Evolutionary conservation across 495 filamentous ascomycete genomes (phyloP).

Genomic region (Terfezia boudieri): DNA sequence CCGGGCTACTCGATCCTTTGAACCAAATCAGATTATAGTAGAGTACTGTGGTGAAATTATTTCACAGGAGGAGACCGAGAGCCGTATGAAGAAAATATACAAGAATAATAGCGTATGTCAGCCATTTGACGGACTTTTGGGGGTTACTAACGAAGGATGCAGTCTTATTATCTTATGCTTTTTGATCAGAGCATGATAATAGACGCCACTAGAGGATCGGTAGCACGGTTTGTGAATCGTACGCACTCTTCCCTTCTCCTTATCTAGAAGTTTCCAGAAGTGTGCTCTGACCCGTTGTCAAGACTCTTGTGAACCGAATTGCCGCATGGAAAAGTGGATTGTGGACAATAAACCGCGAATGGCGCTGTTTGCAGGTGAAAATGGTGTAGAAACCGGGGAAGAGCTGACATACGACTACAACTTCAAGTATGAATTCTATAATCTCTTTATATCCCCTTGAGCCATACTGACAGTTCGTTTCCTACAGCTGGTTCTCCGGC

Average conservation of each 20-base stretch:
- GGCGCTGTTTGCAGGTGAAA: conserved; percentile 85
- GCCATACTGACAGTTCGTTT: not conserved
- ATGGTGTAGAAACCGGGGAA: conserved; percentile 74
- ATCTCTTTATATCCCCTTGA: conserved; percentile 31
- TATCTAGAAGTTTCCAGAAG: not conserved
- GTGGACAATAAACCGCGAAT: conserved; percentile 89
- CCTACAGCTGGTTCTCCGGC: conserved; percentile 17
- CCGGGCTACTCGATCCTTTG: conserved; percentile 67
- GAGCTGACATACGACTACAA: conserved; percentile 99
- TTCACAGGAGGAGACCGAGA: conserved; percentile 76
- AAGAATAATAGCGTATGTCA: conserved; percentile 63
- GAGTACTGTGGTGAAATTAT: conserved; percentile 97
- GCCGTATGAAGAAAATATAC: conserved; percentile 76
- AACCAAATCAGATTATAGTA: conserved; percentile 83
- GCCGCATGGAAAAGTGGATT: conserved; percentile 90
- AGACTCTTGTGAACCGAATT: conserved; percentile 89
- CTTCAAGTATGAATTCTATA: conserved; percentile 71
- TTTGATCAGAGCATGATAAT: conserved; percentile 98
- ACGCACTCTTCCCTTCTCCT: conserved; percentile 1
- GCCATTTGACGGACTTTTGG: not conserved
- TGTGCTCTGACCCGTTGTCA: conserved; percentile 2
- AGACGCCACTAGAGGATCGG: conserved; percentile 83
- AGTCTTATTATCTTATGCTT: conserved; percentile 93
- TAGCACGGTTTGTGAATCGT: conserved; percentile 89
- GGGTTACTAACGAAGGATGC: conserved; percentile 7